Evolutionary conservation across 1,284 basidiomycete genomes (phyloP).

Genomic region (Tilletia walkeri): DNA sequence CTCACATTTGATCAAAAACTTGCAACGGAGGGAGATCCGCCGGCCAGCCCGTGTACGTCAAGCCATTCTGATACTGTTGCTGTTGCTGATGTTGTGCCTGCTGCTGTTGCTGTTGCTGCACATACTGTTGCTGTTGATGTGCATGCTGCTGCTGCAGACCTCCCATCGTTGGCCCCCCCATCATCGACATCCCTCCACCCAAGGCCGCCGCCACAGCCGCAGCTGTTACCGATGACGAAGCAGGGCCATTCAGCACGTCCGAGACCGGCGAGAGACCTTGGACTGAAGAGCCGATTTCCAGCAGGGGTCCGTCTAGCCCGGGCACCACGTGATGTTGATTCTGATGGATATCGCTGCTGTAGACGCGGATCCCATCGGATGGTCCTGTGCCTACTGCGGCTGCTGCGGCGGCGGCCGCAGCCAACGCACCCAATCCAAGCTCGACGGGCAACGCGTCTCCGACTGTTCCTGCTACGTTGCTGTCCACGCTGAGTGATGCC

Average conservation of each 20-base stretch:
- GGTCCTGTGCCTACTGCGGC: too few relatives aligned
- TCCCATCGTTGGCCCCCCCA: too few relatives aligned
- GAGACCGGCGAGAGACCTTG: constrained; percentile 5
- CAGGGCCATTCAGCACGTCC: not conserved
- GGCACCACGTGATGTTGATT: too few relatives aligned
- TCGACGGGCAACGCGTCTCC: too few relatives aligned
- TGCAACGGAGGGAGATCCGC: constrained; percentile 41
- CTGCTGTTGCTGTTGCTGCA: constrained; percentile 25
- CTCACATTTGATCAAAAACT: constrained; percentile 33
- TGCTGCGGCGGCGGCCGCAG: too few relatives aligned
- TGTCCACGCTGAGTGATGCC: too few relatives aligned
- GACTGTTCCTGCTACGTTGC: too few relatives aligned
- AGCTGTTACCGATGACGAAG: not conserved
- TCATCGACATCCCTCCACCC: not conserved
- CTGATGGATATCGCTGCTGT: too few relatives aligned
- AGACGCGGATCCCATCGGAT: too few relatives aligned
- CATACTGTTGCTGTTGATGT: constrained; percentile 9
- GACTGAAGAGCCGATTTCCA: constrained; percentile 2
- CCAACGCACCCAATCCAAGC: too few relatives aligned
- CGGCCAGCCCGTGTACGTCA: constrained; percentile 43
- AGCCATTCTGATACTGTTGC: not conserved
- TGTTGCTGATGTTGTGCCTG: constrained; percentile 27
- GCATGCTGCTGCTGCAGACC: too few relatives aligned
- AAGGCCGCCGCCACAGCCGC: not conserved
- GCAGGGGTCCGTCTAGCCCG: not conserved